Percentiles rank a stretch among this genome's conserved stretches.
phyloP scores from a whole-genome alignment of 2,329 filamentous ascomycete genomes.

The Stachybotrys elegans region DNA sequence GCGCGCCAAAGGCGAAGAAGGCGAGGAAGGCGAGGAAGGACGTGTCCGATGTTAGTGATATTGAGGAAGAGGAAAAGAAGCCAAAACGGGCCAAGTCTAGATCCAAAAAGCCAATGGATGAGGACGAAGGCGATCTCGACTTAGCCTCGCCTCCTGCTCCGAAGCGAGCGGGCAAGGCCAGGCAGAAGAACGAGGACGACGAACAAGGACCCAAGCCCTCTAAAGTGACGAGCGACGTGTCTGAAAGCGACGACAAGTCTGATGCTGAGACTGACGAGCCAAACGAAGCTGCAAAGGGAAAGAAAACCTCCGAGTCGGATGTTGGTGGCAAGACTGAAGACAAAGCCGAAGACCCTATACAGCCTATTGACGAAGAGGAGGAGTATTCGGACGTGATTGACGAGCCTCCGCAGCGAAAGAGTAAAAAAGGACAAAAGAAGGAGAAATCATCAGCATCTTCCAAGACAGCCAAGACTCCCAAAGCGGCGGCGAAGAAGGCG shows the following conservation, averaged over 20 bases:
- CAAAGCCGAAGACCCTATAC: slow-evolving; percentile 14
- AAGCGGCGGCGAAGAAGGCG: slow-evolving; percentile 16
- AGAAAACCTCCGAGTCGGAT: too few relatives aligned
- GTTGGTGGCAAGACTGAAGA: slow-evolving; percentile 4
- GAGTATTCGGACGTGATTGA: slow-evolving; percentile 60
- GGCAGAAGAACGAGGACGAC: too few relatives aligned
- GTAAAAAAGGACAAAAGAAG: slow-evolving; percentile 44
- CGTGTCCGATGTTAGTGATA: background rate
- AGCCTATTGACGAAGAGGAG: slow-evolving; percentile 27
- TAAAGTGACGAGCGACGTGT: too few relatives aligned
- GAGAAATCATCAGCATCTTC: slow-evolving; percentile 17
- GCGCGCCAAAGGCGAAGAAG: slow-evolving; percentile 23
- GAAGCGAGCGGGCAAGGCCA: too few relatives aligned
- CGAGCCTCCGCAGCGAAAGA: slow-evolving; percentile 56
- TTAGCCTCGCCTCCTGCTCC: too few relatives aligned
- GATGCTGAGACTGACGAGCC: slow-evolving; percentile 10
- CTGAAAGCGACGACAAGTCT: too few relatives aligned
- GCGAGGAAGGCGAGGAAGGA: slow-evolving; percentile 21
- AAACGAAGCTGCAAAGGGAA: slow-evolving; percentile 11
- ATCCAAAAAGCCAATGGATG: too few relatives aligned
- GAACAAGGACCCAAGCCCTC: too few relatives aligned
- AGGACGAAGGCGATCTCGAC: too few relatives aligned
- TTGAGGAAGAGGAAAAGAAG: too few relatives aligned
- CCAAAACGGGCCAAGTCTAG: too few relatives aligned
- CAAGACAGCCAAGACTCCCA: slow-evolving; percentile 19